phyloP scores from a whole-genome alignment of 2,329 filamentous ascomycete genomes.

The Aspergillus fumigatiaffinis region DNA sequence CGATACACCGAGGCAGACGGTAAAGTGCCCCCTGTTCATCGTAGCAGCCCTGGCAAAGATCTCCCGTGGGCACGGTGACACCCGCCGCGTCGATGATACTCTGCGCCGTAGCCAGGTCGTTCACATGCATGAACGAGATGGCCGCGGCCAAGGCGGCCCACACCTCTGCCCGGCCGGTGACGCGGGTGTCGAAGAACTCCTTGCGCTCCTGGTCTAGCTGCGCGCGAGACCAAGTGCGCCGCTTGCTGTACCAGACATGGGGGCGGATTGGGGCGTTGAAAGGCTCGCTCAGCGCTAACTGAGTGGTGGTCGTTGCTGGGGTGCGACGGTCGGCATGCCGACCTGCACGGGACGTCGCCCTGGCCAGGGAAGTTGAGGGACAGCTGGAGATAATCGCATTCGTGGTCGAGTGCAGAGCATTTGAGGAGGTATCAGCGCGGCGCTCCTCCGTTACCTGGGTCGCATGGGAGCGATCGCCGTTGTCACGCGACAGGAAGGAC shows the following conservation, averaged over 20 bases:
- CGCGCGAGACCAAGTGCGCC: constrained; percentile 64
- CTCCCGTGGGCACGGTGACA: constrained; percentile 68
- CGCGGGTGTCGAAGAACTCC: constrained; percentile 88
- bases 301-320: constrained; percentile 10
- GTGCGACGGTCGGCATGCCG: constrained; percentile 10
- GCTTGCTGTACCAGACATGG: constrained; percentile 62
- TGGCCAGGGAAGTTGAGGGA: constrained; percentile 9
- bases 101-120: constrained; percentile 67
- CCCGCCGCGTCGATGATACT: constrained; percentile 74
- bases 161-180: constrained; percentile 70
- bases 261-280: constrained; percentile 66
- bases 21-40: constrained; percentile 69
- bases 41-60: constrained; percentile 68
- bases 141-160: constrained; percentile 73
- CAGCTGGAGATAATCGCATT: constrained; percentile 11
- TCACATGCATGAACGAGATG: constrained; percentile 63
- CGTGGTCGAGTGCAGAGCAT: constrained; percentile 9
- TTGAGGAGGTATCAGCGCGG: constrained; percentile 17
- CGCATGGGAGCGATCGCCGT: constrained; percentile 22
- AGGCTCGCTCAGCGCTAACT: constrained; percentile 49
- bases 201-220: constrained; percentile 66
- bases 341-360: constrained; percentile 4
- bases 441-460: constrained; percentile 21
- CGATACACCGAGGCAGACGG: constrained; percentile 62
- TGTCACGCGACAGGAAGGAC: constrained; percentile 34